Conservation (phyloP, 1,284 basidiomycete genomes). For the Ceratobasidium sp. region DNA sequence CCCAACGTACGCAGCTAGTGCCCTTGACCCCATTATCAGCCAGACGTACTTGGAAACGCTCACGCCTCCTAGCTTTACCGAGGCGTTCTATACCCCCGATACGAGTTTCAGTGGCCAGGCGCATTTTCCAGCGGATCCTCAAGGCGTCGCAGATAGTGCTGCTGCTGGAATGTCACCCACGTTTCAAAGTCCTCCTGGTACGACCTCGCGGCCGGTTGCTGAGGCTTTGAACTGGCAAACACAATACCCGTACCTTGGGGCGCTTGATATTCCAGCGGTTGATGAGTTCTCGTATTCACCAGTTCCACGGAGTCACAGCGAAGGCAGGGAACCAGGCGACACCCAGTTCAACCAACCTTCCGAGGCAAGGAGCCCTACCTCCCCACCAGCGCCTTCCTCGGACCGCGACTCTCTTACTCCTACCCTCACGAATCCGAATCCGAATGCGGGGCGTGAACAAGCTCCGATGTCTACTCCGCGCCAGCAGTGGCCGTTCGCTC, state of each 20-base stretch:
- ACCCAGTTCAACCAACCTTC: not conserved
- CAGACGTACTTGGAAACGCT: conserved; percentile 15
- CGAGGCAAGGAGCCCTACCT: conserved; percentile 6
- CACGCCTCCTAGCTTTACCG: conserved; percentile 21
- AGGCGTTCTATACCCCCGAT: conserved; percentile 25
- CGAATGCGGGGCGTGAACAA: conserved; percentile 8
- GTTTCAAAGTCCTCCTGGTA: conserved; percentile 4
- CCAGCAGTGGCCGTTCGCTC: conserved; percentile 37
- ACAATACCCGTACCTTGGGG: conserved; percentile 38
- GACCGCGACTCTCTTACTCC: conserved; percentile 39
- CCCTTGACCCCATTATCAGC: conserved; percentile 18
- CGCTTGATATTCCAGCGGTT: conserved; percentile 36
- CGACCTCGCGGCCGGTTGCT: not conserved
- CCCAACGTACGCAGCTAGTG: conserved; percentile 16
- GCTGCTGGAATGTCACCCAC: conserved; percentile 6
- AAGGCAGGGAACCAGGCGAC: not conserved
- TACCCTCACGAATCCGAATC: conserved; percentile 34
- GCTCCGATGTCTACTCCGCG: conserved; percentile 10
- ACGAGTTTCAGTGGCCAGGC: conserved; percentile 29
- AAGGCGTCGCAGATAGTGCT: not conserved
- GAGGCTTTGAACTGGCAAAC: conserved; percentile 30
- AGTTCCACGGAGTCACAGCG: conserved; percentile 17
- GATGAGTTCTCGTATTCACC: conserved; percentile 33
- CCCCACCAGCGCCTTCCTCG: conserved; percentile 36
- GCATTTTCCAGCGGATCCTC: conserved; percentile 19